Percentiles rank a stretch among this genome's conserved stretches.
Evolutionary conservation across 768 basidiomycete genomes (phyloP).

Genomic region (Boletus tylopilopsis): DNA sequence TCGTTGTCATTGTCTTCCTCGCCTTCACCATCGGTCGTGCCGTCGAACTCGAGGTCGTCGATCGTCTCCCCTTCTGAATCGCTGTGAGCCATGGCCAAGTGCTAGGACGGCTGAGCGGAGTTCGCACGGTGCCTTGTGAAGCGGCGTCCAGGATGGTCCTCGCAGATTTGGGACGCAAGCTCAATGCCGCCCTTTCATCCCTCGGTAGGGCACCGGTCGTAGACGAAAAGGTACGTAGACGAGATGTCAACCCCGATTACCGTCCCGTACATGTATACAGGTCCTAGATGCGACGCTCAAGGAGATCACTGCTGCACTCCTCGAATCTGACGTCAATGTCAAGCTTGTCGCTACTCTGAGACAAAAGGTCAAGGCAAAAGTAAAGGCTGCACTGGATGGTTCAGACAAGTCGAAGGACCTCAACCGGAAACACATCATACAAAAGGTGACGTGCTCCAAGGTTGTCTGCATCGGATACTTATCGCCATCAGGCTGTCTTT

Average conservation of each 20-base stretch:
- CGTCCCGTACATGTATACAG: slow-evolving; percentile 38
- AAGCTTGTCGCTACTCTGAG: slow-evolving; percentile 87
- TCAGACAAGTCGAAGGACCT: slow-evolving; percentile 73
- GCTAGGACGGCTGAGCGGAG: slow-evolving; percentile 1
- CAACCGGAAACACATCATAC: slow-evolving; percentile 84
- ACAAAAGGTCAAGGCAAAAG: slow-evolving; percentile 87
- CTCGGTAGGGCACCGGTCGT: slow-evolving; percentile 82
- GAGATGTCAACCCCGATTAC: background rate
- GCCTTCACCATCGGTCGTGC: slow-evolving; percentile 38
- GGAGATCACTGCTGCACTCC: slow-evolving; percentile 88
- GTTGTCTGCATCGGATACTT: slow-evolving; percentile 1
- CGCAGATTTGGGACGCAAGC: slow-evolving; percentile 88
- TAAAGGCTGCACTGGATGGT: slow-evolving; percentile 74
- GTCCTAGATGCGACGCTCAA: slow-evolving; percentile 92
- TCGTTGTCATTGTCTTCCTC: slow-evolving; percentile 48
- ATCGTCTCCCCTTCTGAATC: slow-evolving; percentile 64
- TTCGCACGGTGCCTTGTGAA: slow-evolving; percentile 28
- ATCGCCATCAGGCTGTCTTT: slow-evolving; percentile 72
- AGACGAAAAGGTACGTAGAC: slow-evolving; percentile 75
- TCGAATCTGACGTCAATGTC: slow-evolving; percentile 98
- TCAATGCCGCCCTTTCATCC: slow-evolving; percentile 90
- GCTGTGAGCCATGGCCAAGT: slow-evolving; percentile 43
- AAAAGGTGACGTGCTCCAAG: slow-evolving; percentile 59
- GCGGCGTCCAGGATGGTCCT: slow-evolving; percentile 71
- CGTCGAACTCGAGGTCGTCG: slow-evolving; percentile 58